These are phyloP conservation scores for Pichia exigua DNA, from an alignment of 805 yeast species.

Conservation along the genomic window DNA sequence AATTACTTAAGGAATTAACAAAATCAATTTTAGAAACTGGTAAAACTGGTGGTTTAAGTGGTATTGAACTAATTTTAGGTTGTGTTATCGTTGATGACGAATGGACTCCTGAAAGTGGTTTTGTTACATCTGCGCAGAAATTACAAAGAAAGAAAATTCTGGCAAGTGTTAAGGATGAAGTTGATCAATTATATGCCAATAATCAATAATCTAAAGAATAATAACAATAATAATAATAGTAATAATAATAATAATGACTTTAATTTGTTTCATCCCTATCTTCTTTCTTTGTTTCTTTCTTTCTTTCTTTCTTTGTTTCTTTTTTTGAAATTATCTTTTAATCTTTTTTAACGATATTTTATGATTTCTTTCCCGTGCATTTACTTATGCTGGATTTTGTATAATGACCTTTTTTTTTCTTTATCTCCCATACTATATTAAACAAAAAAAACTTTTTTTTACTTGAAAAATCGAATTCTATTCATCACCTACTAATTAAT, in stretches of 20 bases:
- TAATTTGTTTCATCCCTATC: not conserved
- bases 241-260: no score
- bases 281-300: not conserved
- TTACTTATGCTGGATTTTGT: not conserved
- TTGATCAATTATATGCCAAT: slow-evolving; percentile 53
- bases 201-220: slow-evolving; percentile 4
- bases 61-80: slow-evolving; percentile 80
- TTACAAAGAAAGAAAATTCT: slow-evolving; percentile 88
- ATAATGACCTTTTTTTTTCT: not conserved
- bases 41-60: slow-evolving; percentile 67
- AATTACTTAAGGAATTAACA: slow-evolving; percentile 46
- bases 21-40: slow-evolving; percentile 67
- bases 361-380: not conserved
- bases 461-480: no score
- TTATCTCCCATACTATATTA: not conserved
- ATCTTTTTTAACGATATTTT: not conserved
- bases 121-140: slow-evolving; percentile 91
- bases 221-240: no score
- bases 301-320: not conserved
- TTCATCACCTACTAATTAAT: no score
- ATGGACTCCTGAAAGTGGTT: slow-evolving; percentile 97
- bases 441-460: no score
- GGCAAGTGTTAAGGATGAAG: slow-evolving; percentile 54
- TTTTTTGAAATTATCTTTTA: not conserved
- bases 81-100: slow-evolving; percentile 76